These are phyloP conservation scores for Aegilops bicornis DNA, from an alignment of 176 grass and related monocot species.

Conservation along the genomic window DNA sequence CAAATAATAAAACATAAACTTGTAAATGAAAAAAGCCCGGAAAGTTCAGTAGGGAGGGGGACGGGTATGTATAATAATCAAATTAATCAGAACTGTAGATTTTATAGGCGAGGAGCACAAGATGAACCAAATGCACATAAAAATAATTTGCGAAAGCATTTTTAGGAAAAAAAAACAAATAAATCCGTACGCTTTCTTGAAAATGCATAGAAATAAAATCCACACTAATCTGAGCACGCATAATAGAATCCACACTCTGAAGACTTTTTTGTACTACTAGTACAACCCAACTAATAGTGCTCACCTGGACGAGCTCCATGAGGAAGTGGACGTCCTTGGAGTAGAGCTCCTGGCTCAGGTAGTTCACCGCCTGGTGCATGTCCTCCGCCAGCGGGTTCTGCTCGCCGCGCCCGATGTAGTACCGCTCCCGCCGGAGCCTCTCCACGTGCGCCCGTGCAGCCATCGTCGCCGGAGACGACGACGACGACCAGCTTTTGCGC, in stretches of 20 bases:
- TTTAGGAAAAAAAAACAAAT: too few relatives aligned
- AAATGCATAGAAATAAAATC: too few relatives aligned
- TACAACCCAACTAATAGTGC: too few relatives aligned
- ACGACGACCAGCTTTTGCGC: not conserved
- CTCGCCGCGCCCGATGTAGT: conserved; percentile 63
- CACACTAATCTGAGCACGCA: too few relatives aligned
- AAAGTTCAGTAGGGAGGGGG: too few relatives aligned
- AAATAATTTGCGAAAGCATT: not conserved
- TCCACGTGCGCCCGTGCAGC: conserved; percentile 55
- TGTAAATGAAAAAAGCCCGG: too few relatives aligned
- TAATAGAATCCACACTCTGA: too few relatives aligned
- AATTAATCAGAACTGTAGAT: too few relatives aligned
- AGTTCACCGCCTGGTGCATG: conserved; percentile 68
- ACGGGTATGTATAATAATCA: too few relatives aligned
- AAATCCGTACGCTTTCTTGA: too few relatives aligned
- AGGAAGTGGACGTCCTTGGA: conserved; percentile 89
- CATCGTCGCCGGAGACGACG: not conserved
- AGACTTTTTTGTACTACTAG: too few relatives aligned
- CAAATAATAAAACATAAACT: too few relatives aligned
- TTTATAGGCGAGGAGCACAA: not conserved
- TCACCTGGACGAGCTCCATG: conserved; percentile 92
- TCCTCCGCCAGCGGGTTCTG: conserved; percentile 73
- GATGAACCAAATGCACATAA: not conserved
- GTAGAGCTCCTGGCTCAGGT: conserved; percentile 67
- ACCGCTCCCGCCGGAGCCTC: conserved; percentile 50